A percentile compares a stretch with the other conserved stretches of the same genome.
phyloP scores from a whole-genome alignment of 2,329 filamentous ascomycete species.

The Gnomoniopsis sp. region DNA sequence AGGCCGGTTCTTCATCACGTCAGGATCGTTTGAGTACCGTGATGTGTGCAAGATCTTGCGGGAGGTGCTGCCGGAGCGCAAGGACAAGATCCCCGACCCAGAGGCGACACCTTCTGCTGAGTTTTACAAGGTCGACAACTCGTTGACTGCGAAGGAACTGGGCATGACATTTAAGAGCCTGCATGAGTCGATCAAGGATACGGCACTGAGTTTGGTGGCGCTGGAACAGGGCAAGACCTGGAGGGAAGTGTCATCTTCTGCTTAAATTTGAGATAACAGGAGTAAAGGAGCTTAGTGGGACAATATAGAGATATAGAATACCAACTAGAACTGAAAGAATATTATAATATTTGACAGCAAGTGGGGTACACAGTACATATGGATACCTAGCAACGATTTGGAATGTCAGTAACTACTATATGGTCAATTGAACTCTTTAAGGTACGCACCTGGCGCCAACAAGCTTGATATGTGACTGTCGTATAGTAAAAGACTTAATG shows the following conservation, averaged over 20 bases:
- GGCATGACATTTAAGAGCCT: slow-evolving; percentile 8
- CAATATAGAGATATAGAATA: no score
- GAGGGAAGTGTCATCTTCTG: not conserved
- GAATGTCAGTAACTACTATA: no score
- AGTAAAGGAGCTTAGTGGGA: not conserved
- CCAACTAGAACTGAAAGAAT: no score
- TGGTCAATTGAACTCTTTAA: no score
- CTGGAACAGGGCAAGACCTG: slow-evolving; percentile 15
- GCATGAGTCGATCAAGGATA: slow-evolving; percentile 11
- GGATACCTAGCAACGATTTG: no score
- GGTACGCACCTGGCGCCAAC: no score
- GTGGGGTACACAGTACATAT: no score
- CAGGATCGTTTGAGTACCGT: slow-evolving; percentile 13
- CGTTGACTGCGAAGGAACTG: not conserved
- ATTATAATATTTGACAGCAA: no score
- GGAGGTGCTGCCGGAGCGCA: slow-evolving; percentile 10
- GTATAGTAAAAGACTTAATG: no score
- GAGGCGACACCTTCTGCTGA: slow-evolving; percentile 4
- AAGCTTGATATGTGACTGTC: no score
- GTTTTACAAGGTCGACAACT: slow-evolving; percentile 13
- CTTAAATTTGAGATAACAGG: not conserved
- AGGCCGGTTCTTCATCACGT: slow-evolving; percentile 7
- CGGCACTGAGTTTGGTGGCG: slow-evolving; percentile 8
- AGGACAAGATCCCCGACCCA: slow-evolving; percentile 13
- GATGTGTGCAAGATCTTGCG: slow-evolving; percentile 10